Evolutionary conservation across 2,329 filamentous ascomycete species (phyloP), one percentile per base, ranked within the genome.

Genomic region (Calonectria naviculata): DNA sequence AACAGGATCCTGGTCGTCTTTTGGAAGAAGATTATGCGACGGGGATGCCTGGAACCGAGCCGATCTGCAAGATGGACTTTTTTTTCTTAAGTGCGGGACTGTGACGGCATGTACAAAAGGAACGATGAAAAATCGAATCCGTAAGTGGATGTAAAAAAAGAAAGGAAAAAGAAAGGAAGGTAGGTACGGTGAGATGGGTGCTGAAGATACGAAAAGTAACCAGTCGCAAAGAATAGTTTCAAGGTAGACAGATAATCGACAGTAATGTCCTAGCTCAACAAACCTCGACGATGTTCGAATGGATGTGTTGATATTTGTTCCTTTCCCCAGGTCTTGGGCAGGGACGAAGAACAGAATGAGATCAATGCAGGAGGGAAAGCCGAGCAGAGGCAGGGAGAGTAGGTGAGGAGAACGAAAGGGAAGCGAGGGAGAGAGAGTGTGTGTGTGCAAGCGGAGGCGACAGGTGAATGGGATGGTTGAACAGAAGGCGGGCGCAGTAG

Each of bases 1-100:
- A 71, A 46, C 72, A 73, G 65, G 73, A 78, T 77, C 74, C 74
- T 68, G 65, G 76, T 46, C n/a, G 17, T 61, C 34, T 54, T 64
- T 67, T 56, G 61, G 46, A 60, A 65, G 52, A 34, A 58, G 56
- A 74, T 76, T 74, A 76, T 78, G 76, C 74, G 65, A 66, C 66
- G 61, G 62, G 38, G 54, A 31, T 42, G 44, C 38, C 62, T 58
- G 68, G 74, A 76, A 69, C 66, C 69, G 71, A 70, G 34, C 67
- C 73, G 74, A 72, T 78, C 70, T 75, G 73, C 71, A 75, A 54
- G 58, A 72, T 67, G 52, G 24, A 21, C 36, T 41, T 36, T 64
- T 75, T 64, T 56, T 44, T 71, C 62, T 68, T 73, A 70, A 61
- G 31, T 68, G 71, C 56, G 71, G 68, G 58, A 61, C 44, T 64